Base-by-base conservation (phyloP, 371 early-diverging fungal species). In the Scutellospora calospora region DNA sequence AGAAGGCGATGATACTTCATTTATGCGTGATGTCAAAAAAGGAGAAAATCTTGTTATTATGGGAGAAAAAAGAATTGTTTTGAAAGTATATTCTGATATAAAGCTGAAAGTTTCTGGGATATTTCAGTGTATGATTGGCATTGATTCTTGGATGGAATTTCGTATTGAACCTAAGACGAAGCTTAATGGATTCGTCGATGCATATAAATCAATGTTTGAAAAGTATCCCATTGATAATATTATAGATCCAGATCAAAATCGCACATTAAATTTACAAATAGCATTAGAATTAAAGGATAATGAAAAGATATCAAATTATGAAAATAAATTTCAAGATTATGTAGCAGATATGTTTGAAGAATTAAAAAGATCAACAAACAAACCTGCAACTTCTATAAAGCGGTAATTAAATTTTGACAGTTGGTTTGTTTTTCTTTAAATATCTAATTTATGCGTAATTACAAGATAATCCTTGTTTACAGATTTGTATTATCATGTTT, bases 111-210 rank as follows among this genome's bases (percentile, higher is more conserved):
- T 81, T 27, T 14, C 22, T 12, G 45, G 31, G 9, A 18, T 12
- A 9, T 54, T 9, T 57, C 51, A 41, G 16, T 20, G 27, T 33
- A 14, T 62, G 25, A 31, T 11, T 3, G 33, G 12, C 25, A 25
- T 22, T 69, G 51, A 49, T 51, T 18, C 49, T 20, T 77, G 75
- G 65, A 14, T 27, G 4, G 81, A 79, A 11, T 81, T 80, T 38
- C 59, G 45, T 35, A 78, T 80, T 35, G 81, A 80, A 22, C 80
- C 54, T 2, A 81, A 80, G 27, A 74, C 80, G 12, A 77, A 27
- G 16, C 35, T 66, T 31, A 78, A 65, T 52, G 66, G 79, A 3
- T 29, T 66, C 20, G 49, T 78, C n/a, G 79, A 65, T 16, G 52
- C 51, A 5, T 65, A 78, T 78, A 38, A n/a, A 31, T 2, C 52